Conservation (phyloP, 129 eudicot species). For the Cynara cardunculus region DNA sequence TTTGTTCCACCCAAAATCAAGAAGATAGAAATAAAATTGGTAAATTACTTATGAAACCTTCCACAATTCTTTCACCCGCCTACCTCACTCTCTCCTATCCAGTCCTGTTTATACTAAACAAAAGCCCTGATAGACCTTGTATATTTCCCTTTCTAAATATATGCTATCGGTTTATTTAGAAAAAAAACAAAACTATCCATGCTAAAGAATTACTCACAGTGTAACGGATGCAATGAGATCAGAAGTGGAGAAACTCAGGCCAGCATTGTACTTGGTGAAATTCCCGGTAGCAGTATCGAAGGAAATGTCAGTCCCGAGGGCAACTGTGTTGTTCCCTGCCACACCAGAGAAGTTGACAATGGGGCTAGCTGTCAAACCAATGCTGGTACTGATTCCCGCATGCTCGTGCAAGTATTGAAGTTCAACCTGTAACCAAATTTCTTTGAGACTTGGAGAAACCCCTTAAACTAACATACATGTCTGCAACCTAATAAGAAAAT, state of each 20-base stretch:
- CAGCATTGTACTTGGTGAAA: slow-evolving; percentile 78
- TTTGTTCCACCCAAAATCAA: too few relatives aligned
- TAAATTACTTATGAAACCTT: too few relatives aligned
- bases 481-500: background rate
- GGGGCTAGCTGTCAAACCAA: slow-evolving; percentile 83
- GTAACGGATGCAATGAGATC: slow-evolving; percentile 88
- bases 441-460: background rate
- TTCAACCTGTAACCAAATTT: slow-evolving; percentile 45
- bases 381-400: slow-evolving; percentile 79
- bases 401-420: slow-evolving; percentile 79
- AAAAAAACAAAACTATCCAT: background rate
- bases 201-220: slow-evolving; percentile 44
- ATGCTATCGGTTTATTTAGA: background rate
- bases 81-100: too few relatives aligned
- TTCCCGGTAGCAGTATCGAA: slow-evolving; percentile 78
- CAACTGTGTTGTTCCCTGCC: slow-evolving; percentile 51
- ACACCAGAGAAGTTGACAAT: slow-evolving; percentile 92
- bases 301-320: slow-evolving; percentile 77
- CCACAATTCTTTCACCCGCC: too few relatives aligned
- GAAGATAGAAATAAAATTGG: too few relatives aligned
- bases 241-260: slow-evolving; percentile 52
- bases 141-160: background rate
- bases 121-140: too few relatives aligned
- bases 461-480: background rate
- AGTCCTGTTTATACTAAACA: too few relatives aligned